A percentile compares a stretch with the other conserved stretches of the same genome.
phyloP scores from a whole-genome alignment of 2,329 filamentous ascomycete species.

The Didymosphaeria variabile region DNA sequence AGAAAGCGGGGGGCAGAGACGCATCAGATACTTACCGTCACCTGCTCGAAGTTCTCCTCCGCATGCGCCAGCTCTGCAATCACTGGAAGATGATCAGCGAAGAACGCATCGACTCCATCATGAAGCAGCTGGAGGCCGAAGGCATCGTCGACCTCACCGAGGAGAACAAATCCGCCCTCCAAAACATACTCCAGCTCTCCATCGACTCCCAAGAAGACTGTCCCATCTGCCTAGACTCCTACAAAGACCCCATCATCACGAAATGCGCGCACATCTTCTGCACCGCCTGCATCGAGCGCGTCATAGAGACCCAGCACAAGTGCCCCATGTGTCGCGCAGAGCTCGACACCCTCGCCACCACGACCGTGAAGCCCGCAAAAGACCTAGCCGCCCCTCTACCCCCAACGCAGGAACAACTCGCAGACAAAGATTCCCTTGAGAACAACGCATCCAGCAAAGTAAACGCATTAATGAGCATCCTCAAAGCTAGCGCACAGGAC shows the following conservation, averaged over 20 bases:
- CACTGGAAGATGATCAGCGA: constrained; percentile 85
- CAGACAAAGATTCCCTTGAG: constrained; percentile 65
- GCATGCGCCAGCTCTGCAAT: constrained; percentile 86
- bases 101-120: constrained; percentile 73
- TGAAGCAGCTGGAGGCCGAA: constrained; percentile 73
- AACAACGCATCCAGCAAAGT: constrained; percentile 78
- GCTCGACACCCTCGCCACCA: constrained; percentile 57
- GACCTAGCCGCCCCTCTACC: constrained; percentile 51
- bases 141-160: constrained; percentile 74
- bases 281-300: constrained; percentile 74
- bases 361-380: constrained; percentile 72
- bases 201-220: constrained; percentile 87
- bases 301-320: constrained; percentile 77
- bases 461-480: constrained; percentile 77
- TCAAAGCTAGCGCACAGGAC: constrained; percentile 73
- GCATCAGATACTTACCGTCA: constrained; percentile 68
- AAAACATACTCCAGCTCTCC: constrained; percentile 77
- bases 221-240: constrained; percentile 77
- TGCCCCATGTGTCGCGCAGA: constrained; percentile 85
- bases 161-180: constrained; percentile 76
- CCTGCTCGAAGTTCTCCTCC: constrained; percentile 81
- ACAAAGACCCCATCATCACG: constrained; percentile 81
- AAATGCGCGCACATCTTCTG: constrained; percentile 86
- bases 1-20: constrained; percentile 51
- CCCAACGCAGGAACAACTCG: constrained; percentile 41